Evolutionary conservation across 1,284 basidiomycete genomes (phyloP).

Genomic region (Melampsora americana): DNA sequence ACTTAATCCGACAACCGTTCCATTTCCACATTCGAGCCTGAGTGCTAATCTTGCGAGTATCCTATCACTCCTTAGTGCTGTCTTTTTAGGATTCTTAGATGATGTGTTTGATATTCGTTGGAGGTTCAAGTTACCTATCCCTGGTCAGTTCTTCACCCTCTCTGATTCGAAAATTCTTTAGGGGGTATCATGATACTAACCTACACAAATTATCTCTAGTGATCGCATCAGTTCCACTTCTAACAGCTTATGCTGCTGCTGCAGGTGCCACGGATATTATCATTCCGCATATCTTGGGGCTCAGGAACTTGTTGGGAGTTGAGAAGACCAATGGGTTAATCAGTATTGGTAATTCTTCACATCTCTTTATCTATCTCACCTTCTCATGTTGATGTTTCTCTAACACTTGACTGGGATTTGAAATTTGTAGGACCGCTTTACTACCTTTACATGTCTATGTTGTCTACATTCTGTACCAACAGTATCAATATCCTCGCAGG

Average conservation of each 20-base stretch:
- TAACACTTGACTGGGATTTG: background rate
- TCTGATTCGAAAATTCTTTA: background rate
- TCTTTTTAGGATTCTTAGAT: slow-evolving; percentile 90
- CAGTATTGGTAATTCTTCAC: slow-evolving; percentile 68
- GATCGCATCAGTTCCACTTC: slow-evolving; percentile 86
- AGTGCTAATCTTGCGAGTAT: slow-evolving; percentile 88
- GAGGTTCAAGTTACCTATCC: slow-evolving; percentile 96
- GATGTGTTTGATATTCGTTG: slow-evolving; percentile 98
- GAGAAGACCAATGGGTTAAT: slow-evolving; percentile 60
- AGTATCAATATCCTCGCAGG: slow-evolving; percentile 98
- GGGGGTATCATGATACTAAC: background rate
- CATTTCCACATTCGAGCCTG: slow-evolving; percentile 58
- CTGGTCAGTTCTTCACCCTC: slow-evolving; percentile 51
- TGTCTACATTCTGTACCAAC: slow-evolving; percentile 96
- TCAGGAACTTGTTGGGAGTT: slow-evolving; percentile 58
- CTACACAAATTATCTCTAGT: slow-evolving; percentile 56
- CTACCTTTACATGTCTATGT: slow-evolving; percentile 90
- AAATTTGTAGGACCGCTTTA: slow-evolving; percentile 72
- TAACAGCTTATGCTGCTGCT: slow-evolving; percentile 91
- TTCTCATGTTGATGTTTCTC: background rate
- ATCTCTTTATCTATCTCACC: slow-evolving; percentile 32
- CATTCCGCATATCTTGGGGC: slow-evolving; percentile 66
- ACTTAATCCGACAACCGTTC: background rate
- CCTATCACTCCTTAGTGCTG: slow-evolving; percentile 83
- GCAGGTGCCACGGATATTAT: slow-evolving; percentile 89